A percentile compares a stretch with the other conserved stretches of the same genome.
phyloP scores from a whole-genome alignment of 805 yeast species.

The Hanseniaspora lindneri region DNA sequence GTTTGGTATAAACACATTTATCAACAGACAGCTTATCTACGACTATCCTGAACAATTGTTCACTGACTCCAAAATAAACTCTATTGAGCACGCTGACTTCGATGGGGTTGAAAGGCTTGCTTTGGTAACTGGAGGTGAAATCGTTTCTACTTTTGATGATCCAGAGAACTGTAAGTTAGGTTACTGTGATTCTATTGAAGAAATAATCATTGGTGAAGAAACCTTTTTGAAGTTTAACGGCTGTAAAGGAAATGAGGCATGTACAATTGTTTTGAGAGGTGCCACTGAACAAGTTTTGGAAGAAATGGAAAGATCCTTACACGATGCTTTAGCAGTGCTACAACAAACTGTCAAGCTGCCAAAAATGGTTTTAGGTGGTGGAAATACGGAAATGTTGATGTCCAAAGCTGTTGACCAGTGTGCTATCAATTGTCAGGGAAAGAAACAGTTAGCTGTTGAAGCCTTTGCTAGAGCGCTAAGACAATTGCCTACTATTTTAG shows the following conservation, averaged over 20 bases:
- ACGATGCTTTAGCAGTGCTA: slow-evolving; percentile 89
- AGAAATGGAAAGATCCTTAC: slow-evolving; percentile 93
- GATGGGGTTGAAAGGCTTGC: slow-evolving; percentile 96
- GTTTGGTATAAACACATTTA: slow-evolving; percentile 78
- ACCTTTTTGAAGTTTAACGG: slow-evolving; percentile 87
- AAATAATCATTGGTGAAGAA: slow-evolving; percentile 86
- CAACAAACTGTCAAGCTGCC: slow-evolving; percentile 91
- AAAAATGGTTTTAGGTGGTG: slow-evolving; percentile 87
- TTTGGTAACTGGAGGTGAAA: slow-evolving; percentile 95
- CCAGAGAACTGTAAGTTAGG: slow-evolving; percentile 83
- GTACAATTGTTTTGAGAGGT: slow-evolving; percentile 90
- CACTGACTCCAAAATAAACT: slow-evolving; percentile 73
- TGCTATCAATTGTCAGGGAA: slow-evolving; percentile 86
- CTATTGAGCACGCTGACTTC: slow-evolving; percentile 96
- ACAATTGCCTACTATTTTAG: slow-evolving; percentile 87
- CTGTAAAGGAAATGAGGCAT: slow-evolving; percentile 87
- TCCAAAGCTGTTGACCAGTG: slow-evolving; percentile 88
- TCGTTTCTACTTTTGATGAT: slow-evolving; percentile 86
- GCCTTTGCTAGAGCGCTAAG: slow-evolving; percentile 88
- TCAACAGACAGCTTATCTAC: slow-evolving; percentile 91
- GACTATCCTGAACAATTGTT: slow-evolving; percentile 96
- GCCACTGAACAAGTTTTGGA: slow-evolving; percentile 94
- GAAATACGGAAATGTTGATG: slow-evolving; percentile 93
- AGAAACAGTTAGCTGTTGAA: slow-evolving; percentile 86
- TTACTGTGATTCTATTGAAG: slow-evolving; percentile 80